Percentiles rank a stretch among this genome's conserved stretches.
Conservation (phyloP, 2,329 filamentous ascomycete genomes). For the Nothophaeocryptopus gaeumannii region DNA sequence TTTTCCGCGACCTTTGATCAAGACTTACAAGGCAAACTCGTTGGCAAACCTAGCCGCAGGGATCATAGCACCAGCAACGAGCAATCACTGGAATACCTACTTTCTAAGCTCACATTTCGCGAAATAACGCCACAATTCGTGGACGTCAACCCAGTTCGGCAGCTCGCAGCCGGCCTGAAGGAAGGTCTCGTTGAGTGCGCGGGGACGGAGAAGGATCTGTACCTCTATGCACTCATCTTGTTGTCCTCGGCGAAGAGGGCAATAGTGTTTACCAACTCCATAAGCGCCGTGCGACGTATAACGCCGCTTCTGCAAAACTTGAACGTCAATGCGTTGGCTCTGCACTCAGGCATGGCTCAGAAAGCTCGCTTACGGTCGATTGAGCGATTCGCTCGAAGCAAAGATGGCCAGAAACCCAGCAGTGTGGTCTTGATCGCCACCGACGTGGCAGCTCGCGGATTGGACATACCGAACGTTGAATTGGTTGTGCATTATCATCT, state of each 20-base stretch:
- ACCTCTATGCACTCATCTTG: slow-evolving; percentile 82
- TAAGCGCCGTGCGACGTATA: slow-evolving; percentile 83
- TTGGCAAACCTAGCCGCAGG: slow-evolving; percentile 65
- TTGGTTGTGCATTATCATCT: slow-evolving; percentile 94
- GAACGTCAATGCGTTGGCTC: slow-evolving; percentile 67
- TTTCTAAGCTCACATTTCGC: slow-evolving; percentile 84
- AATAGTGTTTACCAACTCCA: slow-evolving; percentile 93
- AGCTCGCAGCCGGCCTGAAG: slow-evolving; percentile 81
- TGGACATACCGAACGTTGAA: slow-evolving; percentile 88
- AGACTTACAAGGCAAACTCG: slow-evolving; percentile 83
- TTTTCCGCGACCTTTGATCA: slow-evolving; percentile 97
- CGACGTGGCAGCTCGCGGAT: slow-evolving; percentile 86
- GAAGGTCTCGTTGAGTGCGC: slow-evolving; percentile 91
- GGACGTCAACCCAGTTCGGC: slow-evolving; percentile 82
- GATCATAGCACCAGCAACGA: slow-evolving; percentile 66
- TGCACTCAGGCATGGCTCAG: slow-evolving; percentile 94
- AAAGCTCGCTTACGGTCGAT: slow-evolving; percentile 91
- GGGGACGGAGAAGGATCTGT: slow-evolving; percentile 94
- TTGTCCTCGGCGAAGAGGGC: slow-evolving; percentile 78
- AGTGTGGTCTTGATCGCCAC: slow-evolving; percentile 75
- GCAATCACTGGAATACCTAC: slow-evolving; percentile 71
- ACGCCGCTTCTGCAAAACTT: slow-evolving; percentile 81
- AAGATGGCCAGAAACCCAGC: slow-evolving; percentile 53
- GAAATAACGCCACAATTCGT: slow-evolving; percentile 84
- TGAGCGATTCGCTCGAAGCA: slow-evolving; percentile 66